Percentiles rank a stretch among this genome's conserved stretches.
Conservation (phyloP, 140 eudicot species). For the Flaveria floridana region DNA sequence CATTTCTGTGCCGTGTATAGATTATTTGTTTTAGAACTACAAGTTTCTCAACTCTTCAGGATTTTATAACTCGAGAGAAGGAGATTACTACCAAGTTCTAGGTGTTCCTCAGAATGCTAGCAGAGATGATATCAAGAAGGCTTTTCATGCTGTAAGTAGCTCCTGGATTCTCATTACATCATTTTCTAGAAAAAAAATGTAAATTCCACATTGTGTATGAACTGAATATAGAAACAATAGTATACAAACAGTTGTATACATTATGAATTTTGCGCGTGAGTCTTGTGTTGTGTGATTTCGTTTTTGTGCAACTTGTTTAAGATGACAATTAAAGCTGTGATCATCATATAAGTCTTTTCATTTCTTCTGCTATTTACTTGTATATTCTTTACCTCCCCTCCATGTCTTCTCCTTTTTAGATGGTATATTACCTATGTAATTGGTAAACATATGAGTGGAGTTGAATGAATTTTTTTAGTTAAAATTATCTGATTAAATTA, state of each 20-base stretch:
- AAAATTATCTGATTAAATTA: not conserved
- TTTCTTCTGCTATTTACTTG: not conserved
- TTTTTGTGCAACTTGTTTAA: conserved; percentile 9
- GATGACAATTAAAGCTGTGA: not conserved
- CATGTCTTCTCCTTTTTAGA: not conserved
- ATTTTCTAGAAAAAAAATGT: not conserved
- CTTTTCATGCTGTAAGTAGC: conserved; percentile 70
- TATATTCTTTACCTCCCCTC: not conserved
- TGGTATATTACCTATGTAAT: conserved; percentile 6
- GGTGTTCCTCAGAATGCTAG: conserved; percentile 73
- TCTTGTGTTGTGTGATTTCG: conserved; percentile 9
- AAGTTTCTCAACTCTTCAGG: conserved; percentile 41
- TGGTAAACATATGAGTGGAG: conserved; percentile 9
- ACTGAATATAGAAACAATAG: not conserved
- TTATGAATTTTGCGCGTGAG: not conserved
- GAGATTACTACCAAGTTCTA: conserved; percentile 68
- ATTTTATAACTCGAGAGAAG: conserved; percentile 33
- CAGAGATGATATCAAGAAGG: conserved; percentile 81
- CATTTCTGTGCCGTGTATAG: not conserved
- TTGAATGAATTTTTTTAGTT: not conserved
- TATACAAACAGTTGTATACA: conserved; percentile 1
- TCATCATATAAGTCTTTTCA: not conserved
- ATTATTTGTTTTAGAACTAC: conserved; percentile 11
- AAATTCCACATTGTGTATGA: not conserved
- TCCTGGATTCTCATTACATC: conserved; percentile 18